Evolutionary conservation across 371 early-diverging fungal genomes (phyloP), one percentile per base, ranked within the genome.

Genomic region (Rhizopus sp.): DNA sequence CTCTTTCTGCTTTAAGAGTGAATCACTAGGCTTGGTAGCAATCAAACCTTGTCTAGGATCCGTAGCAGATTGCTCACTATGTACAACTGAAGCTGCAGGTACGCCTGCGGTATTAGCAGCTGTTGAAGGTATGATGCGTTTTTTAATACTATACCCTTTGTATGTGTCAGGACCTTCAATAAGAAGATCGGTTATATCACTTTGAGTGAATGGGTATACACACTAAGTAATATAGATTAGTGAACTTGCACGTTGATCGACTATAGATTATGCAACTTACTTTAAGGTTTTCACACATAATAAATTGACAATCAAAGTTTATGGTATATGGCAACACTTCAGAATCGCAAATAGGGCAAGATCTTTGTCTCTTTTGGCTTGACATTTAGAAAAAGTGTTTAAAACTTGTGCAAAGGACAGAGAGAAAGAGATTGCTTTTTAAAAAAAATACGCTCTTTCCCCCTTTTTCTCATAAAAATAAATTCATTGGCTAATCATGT

Each of bases 101-200:
- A 35, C 23, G 39, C 52, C 53, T 33, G 45, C 50, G 52, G 46
- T 52, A 33, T 59, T 59, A 59, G 42, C 33, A 53, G 59, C 35
- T 59, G 52, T 46, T 23, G 53, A 46, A 17, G 30, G 50, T 52
- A 53, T 45, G 30, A 38, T 59, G 32, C 17, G 46, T 46, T 46
- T 45, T 39, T 31, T 51, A 46, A 44, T 59, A 59, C 59, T 52
- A 45, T 59, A 59, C 59, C 59, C 52, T 52, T 33, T 51, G 16
- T 37, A 37, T 44, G 45, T 41, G 47, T 37, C 46, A 50, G 59
- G 59, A 42, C 12, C 37, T 53, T 59, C 59, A 59, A 52, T 34
- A 52, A 46, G 51, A 46, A 59, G 59, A 15, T 47, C 59, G 40
- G 45, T 46, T 16, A 16, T 53, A 45, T 46, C 37, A 38, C 38